Evolutionary conservation across 306 rosid genomes (phyloP).

Genomic region (Amphicarpaea edgeworthii): DNA sequence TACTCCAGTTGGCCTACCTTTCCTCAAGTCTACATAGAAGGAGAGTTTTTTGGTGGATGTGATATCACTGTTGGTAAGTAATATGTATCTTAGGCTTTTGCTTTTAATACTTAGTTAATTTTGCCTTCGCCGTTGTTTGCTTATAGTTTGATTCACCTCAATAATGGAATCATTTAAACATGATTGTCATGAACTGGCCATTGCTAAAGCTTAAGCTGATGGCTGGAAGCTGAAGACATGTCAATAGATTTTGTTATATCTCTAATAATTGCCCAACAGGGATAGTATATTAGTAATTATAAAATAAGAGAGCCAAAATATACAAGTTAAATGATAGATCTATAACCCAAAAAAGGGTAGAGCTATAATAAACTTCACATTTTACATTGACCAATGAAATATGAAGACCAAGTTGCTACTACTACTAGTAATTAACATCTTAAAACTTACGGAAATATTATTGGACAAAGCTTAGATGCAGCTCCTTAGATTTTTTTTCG

Average conservation of each 20-base stretch:
- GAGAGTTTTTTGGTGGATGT: slow-evolving; percentile 98
- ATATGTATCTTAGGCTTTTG: not conserved
- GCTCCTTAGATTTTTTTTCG: not conserved
- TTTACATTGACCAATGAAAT: no score
- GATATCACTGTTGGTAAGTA: slow-evolving; percentile 95
- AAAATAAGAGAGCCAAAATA: slow-evolving; percentile 7
- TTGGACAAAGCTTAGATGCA: not conserved
- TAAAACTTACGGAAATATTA: not conserved
- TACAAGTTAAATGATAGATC: slow-evolving; percentile 9
- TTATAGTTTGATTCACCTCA: slow-evolving; percentile 33
- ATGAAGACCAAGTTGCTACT: no score
- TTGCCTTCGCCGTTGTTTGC: slow-evolving; percentile 19
- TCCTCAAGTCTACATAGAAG: slow-evolving; percentile 95
- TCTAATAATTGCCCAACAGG: not conserved
- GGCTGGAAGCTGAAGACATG: not conserved
- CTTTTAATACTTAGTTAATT: slow-evolving; percentile 4
- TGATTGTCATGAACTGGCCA: not conserved
- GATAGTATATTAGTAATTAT: not conserved
- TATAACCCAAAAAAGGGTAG: no score
- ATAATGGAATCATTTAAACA: slow-evolving; percentile 34
- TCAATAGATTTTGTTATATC: not conserved
- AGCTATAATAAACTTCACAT: slow-evolving; percentile 2
- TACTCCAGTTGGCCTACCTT: slow-evolving; percentile 96
- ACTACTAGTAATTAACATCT: not conserved
- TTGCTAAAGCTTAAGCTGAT: not conserved